Evolutionary conservation across 768 basidiomycete species (phyloP).

Genomic region (Leccinum arenicola): DNA sequence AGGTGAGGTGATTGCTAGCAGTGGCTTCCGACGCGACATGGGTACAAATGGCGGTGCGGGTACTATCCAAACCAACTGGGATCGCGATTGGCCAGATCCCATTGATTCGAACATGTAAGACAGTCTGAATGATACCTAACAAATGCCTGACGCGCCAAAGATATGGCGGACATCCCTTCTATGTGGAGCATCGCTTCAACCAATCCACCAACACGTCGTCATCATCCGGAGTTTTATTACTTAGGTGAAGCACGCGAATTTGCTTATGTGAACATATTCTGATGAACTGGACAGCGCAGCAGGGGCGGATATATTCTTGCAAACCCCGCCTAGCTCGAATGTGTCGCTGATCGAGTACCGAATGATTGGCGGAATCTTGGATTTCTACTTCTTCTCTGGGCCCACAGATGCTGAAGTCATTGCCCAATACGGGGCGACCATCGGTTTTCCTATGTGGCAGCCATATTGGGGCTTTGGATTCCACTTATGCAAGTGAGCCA

Average conservation of each 20-base stretch:
- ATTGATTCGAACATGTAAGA: slow-evolving; percentile 64
- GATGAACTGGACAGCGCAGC: slow-evolving; percentile 44
- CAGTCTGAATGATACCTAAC: background rate
- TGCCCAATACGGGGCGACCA: slow-evolving; percentile 65
- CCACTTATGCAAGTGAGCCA: slow-evolving; percentile 60
- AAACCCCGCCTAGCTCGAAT: slow-evolving; percentile 52
- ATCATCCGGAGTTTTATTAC: slow-evolving; percentile 75
- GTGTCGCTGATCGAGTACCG: slow-evolving; percentile 70
- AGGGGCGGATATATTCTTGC: slow-evolving; percentile 68
- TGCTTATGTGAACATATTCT: background rate
- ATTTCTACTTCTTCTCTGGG: slow-evolving; percentile 77
- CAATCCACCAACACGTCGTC: slow-evolving; percentile 45
- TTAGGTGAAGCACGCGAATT: slow-evolving; percentile 43
- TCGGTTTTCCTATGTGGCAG: slow-evolving; percentile 69
- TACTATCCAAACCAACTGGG: slow-evolving; percentile 69
- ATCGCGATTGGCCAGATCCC: slow-evolving; percentile 59
- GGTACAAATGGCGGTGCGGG: slow-evolving; percentile 47
- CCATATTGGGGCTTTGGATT: slow-evolving; percentile 79
- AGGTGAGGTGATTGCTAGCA: slow-evolving; percentile 68
- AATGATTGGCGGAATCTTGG: slow-evolving; percentile 69
- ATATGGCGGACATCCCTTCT: slow-evolving; percentile 72
- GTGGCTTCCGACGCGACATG: slow-evolving; percentile 64
- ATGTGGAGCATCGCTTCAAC: slow-evolving; percentile 71
- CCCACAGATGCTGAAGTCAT: slow-evolving; percentile 51
- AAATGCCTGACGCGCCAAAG: slow-evolving; percentile 28